These are phyloP conservation scores for Gryganskiella cystojenkinii DNA, from an alignment of 192 early-diverging fungal species.

Conservation along the genomic window DNA sequence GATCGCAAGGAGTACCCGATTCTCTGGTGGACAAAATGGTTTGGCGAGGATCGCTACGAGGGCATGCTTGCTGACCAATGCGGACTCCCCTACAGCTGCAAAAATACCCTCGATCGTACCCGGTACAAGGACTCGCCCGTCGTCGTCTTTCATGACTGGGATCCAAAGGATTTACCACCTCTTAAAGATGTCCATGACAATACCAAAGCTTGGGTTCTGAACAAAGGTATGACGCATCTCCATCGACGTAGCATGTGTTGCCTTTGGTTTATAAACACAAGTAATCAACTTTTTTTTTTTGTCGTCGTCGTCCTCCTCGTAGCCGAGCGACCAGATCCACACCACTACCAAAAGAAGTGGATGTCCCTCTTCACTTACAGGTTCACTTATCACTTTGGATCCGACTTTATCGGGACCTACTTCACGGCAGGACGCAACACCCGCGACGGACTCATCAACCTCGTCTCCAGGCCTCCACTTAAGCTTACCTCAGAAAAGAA, in stretches of 20 bases:
- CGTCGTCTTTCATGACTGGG: slow-evolving; percentile 8
- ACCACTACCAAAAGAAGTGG: background rate
- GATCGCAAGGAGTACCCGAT: slow-evolving; percentile 1
- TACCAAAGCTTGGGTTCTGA: background rate
- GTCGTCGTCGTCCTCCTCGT: no score
- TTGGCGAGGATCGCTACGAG: background rate
- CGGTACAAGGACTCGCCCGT: background rate
- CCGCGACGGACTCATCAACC: slow-evolving; percentile 9
- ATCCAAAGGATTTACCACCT: background rate
- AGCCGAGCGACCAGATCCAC: slow-evolving; percentile 16
- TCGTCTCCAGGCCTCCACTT: slow-evolving; percentile 4
- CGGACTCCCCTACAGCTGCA: slow-evolving; percentile 17
- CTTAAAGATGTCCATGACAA: background rate
- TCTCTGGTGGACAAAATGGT: background rate
- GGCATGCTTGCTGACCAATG: background rate
- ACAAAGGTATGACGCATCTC: background rate
- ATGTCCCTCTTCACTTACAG: slow-evolving; percentile 7
- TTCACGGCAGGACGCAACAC: slow-evolving; percentile 3
- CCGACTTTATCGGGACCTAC: slow-evolving; percentile 19
- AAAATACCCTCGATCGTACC: slow-evolving; percentile 2
- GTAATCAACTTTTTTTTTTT: no score
- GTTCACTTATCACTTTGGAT: slow-evolving; percentile 13
- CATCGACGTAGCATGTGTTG: no score
- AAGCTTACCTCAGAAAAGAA: slow-evolving; percentile 4
- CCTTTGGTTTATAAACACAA: no score